Conservation (phyloP, 768 basidiomycete genomes). For the Mrakia frigida region DNA sequence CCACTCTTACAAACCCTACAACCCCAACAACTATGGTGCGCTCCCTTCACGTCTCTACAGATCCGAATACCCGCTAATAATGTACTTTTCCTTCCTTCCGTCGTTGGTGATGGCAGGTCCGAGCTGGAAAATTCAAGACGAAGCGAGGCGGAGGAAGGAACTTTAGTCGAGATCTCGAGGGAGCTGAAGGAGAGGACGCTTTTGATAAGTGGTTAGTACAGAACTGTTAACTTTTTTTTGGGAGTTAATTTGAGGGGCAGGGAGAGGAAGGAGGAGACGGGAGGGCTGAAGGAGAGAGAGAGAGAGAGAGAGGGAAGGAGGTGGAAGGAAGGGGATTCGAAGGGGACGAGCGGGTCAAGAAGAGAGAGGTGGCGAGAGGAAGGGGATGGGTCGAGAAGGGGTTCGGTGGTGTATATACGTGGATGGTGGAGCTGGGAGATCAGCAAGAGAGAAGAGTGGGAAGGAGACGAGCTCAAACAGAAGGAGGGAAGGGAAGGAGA, state of each 20-base stretch:
- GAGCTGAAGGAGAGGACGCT: conserved; percentile 32
- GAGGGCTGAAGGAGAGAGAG: background rate
- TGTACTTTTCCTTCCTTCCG: background rate
- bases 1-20: no score
- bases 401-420: no score
- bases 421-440: background rate
- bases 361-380: background rate
- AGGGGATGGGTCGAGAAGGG: no score
- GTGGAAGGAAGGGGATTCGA: no score
- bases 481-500: background rate
- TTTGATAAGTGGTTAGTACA: conserved; percentile 33
- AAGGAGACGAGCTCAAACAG: background rate
- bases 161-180: conserved; percentile 30
- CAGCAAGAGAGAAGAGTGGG: background rate
- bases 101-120: conserved; percentile 1
- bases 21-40: no score
- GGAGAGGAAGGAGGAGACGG: background rate
- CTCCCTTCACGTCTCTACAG: no score
- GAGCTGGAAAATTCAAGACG: conserved; percentile 34
- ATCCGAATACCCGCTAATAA: no score
- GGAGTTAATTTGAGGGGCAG: background rate
- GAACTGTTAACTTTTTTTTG: no score
- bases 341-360: no score
- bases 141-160: conserved; percentile 33
- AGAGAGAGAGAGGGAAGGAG: background rate